Base-by-base conservation (phyloP, 176 grass and related monocot species). In the Bolboschoenus planiculmis region DNA sequence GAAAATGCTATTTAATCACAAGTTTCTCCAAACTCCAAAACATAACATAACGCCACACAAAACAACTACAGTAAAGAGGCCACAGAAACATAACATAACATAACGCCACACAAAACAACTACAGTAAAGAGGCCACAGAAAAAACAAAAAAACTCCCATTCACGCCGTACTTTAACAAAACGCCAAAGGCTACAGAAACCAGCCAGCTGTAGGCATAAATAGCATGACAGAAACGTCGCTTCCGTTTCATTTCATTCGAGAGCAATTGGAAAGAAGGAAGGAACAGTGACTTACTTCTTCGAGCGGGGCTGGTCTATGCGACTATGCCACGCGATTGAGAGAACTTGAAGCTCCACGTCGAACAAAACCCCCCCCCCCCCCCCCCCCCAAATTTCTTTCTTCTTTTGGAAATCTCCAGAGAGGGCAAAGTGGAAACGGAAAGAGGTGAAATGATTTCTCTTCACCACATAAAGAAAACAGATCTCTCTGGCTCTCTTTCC, bases 341-440 rank as follows among this genome's bases (percentile, higher is more conserved):
- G n/a, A n/a, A n/a, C n/a, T n/a, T n/a, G n/a, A n/a, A n/a, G n/a
- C n/a, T n/a, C n/a, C n/a, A n/a, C n/a, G n/a, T n/a, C n/a, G n/a
- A n/a, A n/a, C n/a, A n/a, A n/a, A n/a, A n/a, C n/a, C n/a, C n/a
- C n/a, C n/a, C n/a, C n/a, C n/a, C n/a, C n/a, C n/a, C n/a, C n/a
- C n/a, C n/a, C n/a, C n/a, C n/a, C n/a, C n/a, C n/a, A n/a, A n/a
- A n/a, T n/a, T n/a, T 1, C 11, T 81, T 81, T 81, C 78, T 81
- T 81, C 78, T 81, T 81, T 81, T 81, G 78, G 78, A 63, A 81
- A 81, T 55, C 36, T 60, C 10, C 10, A 29, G n/a, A 81, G 35
- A 46, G 7, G 11, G 56, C 23, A 81, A 81, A 81, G 55, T 63
- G 10, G 18, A 61, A 80, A 81, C 79, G 79, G 4, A 81, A 64